Evolutionary conservation across 73 alveolate genomes (phyloP).

Genomic region (Paramecium octaurelia): DNA sequence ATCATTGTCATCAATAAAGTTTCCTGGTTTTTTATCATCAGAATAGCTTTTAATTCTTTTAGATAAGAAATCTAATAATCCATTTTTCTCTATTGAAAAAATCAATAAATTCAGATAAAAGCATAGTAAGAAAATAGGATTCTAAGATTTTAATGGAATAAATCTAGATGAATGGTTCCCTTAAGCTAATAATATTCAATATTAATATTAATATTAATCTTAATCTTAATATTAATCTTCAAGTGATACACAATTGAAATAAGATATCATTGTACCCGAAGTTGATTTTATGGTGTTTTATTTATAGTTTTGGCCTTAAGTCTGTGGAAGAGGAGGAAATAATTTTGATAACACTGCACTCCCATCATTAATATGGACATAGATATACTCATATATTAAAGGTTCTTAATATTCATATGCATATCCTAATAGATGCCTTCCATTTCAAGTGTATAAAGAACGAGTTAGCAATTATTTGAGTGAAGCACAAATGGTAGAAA

Average conservation of each 20-base stretch:
- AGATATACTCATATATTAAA: slow-evolving; percentile 79
- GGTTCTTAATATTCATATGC: slow-evolving; percentile 68
- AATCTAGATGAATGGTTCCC: background rate
- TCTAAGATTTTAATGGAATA: background rate
- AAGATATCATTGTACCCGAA: background rate
- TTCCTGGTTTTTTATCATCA: slow-evolving; percentile 82
- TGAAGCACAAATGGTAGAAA: background rate
- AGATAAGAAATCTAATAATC: slow-evolving; percentile 73
- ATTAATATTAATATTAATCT: no score
- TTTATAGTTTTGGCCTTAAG: slow-evolving; percentile 44
- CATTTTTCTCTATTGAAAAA: slow-evolving; percentile 77
- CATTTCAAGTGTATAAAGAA: background rate
- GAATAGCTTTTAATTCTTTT: slow-evolving; percentile 74
- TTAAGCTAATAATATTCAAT: slow-evolving; percentile 15
- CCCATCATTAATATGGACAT: slow-evolving; percentile 83
- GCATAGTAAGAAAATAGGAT: slow-evolving; percentile 3
- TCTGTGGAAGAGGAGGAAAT: background rate
- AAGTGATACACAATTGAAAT: background rate
- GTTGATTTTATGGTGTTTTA: slow-evolving; percentile 51
- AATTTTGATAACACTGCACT: background rate
- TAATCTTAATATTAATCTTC: background rate
- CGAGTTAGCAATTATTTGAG: slow-evolving; percentile 18
- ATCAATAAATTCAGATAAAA: slow-evolving; percentile 64
- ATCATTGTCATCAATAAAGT: background rate
- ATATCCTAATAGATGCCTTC: slow-evolving; percentile 53